A percentile compares a stretch with the other conserved stretches of the same genome.
phyloP scores from a whole-genome alignment of 192 early-diverging fungal species.

The Allomyces macrogynus region DNA sequence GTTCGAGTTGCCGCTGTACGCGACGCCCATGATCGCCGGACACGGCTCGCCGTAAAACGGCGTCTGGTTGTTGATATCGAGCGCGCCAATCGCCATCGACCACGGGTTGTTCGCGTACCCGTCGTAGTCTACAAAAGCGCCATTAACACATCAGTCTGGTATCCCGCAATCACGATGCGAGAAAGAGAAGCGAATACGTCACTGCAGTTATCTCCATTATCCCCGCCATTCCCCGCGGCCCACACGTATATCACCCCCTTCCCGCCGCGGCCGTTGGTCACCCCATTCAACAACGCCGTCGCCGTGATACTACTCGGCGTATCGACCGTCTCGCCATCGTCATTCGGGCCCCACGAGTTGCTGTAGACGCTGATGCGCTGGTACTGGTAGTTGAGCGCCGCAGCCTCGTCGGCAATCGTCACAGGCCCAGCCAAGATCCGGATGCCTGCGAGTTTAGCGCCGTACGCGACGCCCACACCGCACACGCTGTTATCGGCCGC shows the following conservation, averaged over 20 bases:
- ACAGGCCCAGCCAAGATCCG: neutral
- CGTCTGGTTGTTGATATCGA: conserved; percentile 52
- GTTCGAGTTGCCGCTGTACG: conserved; percentile 28
- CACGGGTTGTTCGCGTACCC: conserved; percentile 91
- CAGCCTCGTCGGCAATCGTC: conserved; percentile 84
- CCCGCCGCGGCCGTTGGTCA: conserved; percentile 60
- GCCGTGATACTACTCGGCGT: conserved; percentile 55
- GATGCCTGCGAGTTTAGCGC: conserved; percentile 66
- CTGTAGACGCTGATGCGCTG: conserved; percentile 87
- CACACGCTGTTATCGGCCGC: conserved; percentile 60
- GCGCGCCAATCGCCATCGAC: conserved; percentile 78
- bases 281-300: conserved; percentile 73
- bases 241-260: conserved; percentile 81
- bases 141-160: no score
- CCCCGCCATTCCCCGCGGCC: conserved; percentile 80
- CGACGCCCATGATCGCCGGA: conserved; percentile 40
- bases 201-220: conserved; percentile 71
- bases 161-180: no score
- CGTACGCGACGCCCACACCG: conserved; percentile 80
- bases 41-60: conserved; percentile 79
- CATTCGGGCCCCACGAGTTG: conserved; percentile 87
- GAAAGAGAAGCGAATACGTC: no score
- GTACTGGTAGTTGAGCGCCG: conserved; percentile 69
- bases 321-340: conserved; percentile 67
- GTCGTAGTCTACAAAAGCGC: conserved; percentile 38